Conservation (phyloP, 306 rosid species). For the Fragaria vesca region DNA sequence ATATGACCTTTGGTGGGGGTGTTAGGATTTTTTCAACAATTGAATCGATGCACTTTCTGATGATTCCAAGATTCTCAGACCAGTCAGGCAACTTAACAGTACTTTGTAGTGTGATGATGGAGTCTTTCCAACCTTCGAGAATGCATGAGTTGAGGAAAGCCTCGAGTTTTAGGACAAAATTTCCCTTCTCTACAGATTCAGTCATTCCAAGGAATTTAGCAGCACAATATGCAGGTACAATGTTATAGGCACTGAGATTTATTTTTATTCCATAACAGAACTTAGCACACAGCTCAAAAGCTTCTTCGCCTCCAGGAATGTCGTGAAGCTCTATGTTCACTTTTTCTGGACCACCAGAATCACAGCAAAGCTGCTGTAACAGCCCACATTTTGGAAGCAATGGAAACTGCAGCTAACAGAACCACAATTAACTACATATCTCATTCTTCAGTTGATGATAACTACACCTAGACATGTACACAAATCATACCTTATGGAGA, state of each 20-base stretch:
- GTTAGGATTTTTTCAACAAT: constrained; percentile 77
- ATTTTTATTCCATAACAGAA: constrained; percentile 88
- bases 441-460: not conserved
- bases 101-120: constrained; percentile 60
- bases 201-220: constrained; percentile 85
- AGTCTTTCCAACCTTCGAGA: constrained; percentile 94
- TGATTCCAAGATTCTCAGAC: constrained; percentile 86
- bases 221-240: constrained; percentile 70
- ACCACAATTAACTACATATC: constrained; percentile 24
- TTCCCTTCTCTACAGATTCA: constrained; percentile 71
- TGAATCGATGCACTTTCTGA: constrained; percentile 85
- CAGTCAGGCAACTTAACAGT: constrained; percentile 69
- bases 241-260: constrained; percentile 79
- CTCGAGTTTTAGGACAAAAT: constrained; percentile 73
- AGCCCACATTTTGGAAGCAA: constrained; percentile 77
- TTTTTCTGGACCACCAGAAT: constrained; percentile 40
- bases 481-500: constrained; percentile 70
- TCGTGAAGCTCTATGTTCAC: constrained; percentile 70
- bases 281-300: constrained; percentile 85
- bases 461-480: not conserved
- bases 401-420: constrained; percentile 67
- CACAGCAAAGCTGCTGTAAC: constrained; percentile 71
- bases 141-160: constrained; percentile 83
- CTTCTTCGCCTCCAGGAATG: constrained; percentile 81
- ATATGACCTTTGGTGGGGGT: constrained; percentile 62